Evolutionary conservation across 2,329 filamentous ascomycete species (phyloP).

Genomic region (Fusarium pininemorale): DNA sequence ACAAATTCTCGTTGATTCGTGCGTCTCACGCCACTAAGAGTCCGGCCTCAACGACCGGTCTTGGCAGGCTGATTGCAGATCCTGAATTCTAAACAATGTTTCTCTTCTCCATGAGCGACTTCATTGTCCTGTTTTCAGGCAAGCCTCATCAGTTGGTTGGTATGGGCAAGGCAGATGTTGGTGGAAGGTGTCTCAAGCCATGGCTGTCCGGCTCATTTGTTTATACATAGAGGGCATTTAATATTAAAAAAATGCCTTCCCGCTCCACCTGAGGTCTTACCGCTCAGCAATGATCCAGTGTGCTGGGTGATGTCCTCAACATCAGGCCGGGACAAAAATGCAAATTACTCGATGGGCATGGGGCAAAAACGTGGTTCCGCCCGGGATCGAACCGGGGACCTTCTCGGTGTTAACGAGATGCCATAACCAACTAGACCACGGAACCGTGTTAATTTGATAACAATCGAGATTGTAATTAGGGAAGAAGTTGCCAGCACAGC

Average conservation of each 20-base stretch:
- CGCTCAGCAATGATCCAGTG: rapidly evolving
- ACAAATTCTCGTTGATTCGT: not conserved
- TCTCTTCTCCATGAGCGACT: not conserved
- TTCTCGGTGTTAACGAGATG: conserved; percentile 33
- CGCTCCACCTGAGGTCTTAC: rapidly evolving
- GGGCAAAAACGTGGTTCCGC: conserved; percentile 15
- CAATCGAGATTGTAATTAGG: rapidly evolving
- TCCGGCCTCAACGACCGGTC: not conserved
- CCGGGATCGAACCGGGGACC: conserved; percentile 27
- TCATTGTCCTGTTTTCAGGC: not conserved
- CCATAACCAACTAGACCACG: conserved; percentile 31
- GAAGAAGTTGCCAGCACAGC: rapidly evolving
- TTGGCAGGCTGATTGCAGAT: not conserved
- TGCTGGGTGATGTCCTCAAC: not conserved
- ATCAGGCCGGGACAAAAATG: not conserved
- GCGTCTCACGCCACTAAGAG: not conserved
- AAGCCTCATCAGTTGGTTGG: not conserved
- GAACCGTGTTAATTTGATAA: not conserved
- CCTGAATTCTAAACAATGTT: not conserved
- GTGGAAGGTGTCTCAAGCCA: not conserved
- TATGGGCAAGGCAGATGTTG: not conserved
- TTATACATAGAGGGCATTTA: not conserved
- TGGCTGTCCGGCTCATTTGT: not conserved
- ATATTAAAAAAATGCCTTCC: not conserved
- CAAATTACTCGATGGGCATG: rapidly evolving